These are phyloP conservation scores for Coniochaeta sp. DNA, from an alignment of 2,329 filamentous ascomycete genomes.

Conservation along the genomic window DNA sequence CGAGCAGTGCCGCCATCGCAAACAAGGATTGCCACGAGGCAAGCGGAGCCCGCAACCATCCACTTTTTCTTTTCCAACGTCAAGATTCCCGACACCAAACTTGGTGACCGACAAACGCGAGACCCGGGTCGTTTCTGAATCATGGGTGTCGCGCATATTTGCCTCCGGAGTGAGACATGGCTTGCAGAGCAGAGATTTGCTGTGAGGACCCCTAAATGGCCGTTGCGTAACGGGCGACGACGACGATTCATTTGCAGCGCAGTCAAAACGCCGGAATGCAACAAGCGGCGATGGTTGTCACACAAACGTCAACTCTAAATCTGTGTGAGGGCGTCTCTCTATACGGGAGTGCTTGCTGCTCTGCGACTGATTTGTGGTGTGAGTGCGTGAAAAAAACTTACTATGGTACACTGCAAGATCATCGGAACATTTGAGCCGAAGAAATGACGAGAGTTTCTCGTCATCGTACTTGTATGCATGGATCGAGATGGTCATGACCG, in stretches of 20 bases:
- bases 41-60: neutral
- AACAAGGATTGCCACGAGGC: constrained; percentile 3
- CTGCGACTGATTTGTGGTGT: neutral
- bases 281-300: neutral
- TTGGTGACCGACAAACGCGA: neutral
- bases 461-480: neutral
- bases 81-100: neutral
- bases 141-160: neutral
- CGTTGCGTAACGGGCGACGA: neutral
- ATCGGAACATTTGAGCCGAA: neutral
- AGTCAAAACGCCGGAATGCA: neutral
- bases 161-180: neutral
- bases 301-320: neutral
- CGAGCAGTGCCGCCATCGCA: neutral
- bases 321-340: neutral
- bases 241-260: neutral
- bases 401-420: neutral
- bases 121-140: neutral
- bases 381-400: neutral
- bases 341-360: neutral
- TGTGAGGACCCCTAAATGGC: neutral
- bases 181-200: neutral
- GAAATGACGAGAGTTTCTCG: neutral
- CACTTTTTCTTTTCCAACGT: neutral
- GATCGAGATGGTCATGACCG: too few relatives aligned